Conservation (phyloP, 768 basidiomycete species). For the Russula griseocarnosa region DNA sequence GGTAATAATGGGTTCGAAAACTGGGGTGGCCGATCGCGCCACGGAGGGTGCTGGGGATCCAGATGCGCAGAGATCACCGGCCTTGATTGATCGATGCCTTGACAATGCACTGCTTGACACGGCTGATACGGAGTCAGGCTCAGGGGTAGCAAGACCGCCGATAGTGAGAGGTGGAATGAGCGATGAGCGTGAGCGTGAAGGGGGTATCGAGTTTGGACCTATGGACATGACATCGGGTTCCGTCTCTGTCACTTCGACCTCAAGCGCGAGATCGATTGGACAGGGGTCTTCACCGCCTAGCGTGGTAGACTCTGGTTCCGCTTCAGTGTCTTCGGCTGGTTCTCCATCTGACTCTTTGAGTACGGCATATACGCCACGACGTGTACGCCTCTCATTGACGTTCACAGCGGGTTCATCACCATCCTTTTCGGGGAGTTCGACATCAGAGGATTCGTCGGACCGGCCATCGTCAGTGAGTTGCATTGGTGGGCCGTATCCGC, state of each 20-base stretch:
- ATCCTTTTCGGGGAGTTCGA: conserved; percentile 27
- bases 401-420: conserved; percentile 46
- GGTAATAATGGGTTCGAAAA: conserved; percentile 54
- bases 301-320: conserved; percentile 31
- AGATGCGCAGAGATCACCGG: conserved; percentile 9
- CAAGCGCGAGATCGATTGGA: conserved; percentile 18
- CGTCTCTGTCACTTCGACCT: conserved; percentile 23
- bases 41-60: conserved; percentile 32
- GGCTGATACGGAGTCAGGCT: conserved; percentile 12
- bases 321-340: conserved; percentile 49
- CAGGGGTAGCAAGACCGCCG: conserved; percentile 19
- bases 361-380: conserved; percentile 77
- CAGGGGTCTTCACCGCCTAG: conserved; percentile 1
- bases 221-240: conserved; percentile 17
- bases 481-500: conserved; percentile 62
- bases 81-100: conserved; percentile 16
- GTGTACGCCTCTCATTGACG: conserved; percentile 74
- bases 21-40: conserved; percentile 31
- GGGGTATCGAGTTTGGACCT: conserved; percentile 10
- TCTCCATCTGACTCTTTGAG: conserved; percentile 60
- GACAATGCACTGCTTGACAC: conserved; percentile 18
- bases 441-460: conserved; percentile 37
- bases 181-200: conserved; percentile 23
- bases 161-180: conserved; percentile 14
- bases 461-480: conserved; percentile 54